phyloP scores from a whole-genome alignment of 179 eudicot species.

The Drosera spatulata region DNA sequence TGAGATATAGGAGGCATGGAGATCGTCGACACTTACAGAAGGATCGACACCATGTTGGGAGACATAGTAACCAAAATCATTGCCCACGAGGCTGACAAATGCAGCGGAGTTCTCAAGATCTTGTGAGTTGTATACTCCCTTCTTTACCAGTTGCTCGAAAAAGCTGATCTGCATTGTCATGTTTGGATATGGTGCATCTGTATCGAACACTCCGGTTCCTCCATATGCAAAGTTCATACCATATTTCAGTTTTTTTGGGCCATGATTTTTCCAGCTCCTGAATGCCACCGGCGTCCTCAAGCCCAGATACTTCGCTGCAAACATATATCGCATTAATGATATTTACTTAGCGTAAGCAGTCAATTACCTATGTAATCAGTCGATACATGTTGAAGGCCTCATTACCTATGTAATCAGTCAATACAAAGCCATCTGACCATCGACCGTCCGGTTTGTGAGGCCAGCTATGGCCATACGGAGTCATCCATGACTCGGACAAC shows the following conservation, averaged over 20 bases:
- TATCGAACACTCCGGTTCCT: conserved; percentile 61
- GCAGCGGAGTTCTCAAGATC: conserved; percentile 21
- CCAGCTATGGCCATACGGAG: conserved; percentile 8
- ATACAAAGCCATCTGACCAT: conserved; percentile 7
- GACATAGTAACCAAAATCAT: conserved; percentile 20
- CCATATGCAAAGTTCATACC: conserved; percentile 70
- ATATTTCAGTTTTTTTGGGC: background rate
- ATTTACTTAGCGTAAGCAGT: too few relatives aligned
- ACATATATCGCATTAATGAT: background rate
- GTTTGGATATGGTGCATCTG: conserved; percentile 39
- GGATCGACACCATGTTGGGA: conserved; percentile 25
- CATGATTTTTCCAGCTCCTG: background rate
- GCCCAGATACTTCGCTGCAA: background rate
- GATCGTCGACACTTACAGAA: conserved; percentile 23
- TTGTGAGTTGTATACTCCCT: conserved; percentile 7
- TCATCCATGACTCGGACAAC: conserved; percentile 2
- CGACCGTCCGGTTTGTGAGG: conserved; percentile 10
- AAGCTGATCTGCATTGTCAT: conserved; percentile 44
- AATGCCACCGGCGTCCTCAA: background rate
- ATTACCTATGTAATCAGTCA: conserved; percentile 8
- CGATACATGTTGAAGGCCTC: too few relatives aligned
- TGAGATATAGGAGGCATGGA: too few relatives aligned
- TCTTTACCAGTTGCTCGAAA: conserved; percentile 14
- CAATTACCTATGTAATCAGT: too few relatives aligned
- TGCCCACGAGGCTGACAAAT: conserved; percentile 21